Percentiles rank a stretch among this genome's conserved stretches.
Evolutionary conservation across 75 land plant species (phyloP).

Genomic region (Picea glauca): DNA sequence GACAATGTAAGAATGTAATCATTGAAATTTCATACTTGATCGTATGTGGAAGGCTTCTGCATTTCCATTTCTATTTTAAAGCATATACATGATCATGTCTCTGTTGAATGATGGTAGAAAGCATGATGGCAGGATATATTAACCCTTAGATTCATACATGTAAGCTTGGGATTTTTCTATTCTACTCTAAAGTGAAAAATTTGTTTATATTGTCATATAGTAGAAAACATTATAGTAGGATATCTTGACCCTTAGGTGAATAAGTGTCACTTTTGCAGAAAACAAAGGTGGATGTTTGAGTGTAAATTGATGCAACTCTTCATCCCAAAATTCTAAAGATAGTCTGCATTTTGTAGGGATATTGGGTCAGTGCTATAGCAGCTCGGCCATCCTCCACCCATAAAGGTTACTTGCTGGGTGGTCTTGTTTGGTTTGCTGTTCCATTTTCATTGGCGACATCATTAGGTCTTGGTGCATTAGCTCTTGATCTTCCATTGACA

Average conservation of each 20-base stretch:
- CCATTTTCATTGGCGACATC: constrained; percentile 94
- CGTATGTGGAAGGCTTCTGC: background rate
- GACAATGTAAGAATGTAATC: constrained; percentile 69
- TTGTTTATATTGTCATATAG: background rate
- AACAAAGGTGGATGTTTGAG: background rate
- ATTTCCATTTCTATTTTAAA: background rate
- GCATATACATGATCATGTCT: background rate
- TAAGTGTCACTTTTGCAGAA: background rate
- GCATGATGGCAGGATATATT: background rate
- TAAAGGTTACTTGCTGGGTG: constrained; percentile 93
- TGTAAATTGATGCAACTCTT: constrained; percentile 8
- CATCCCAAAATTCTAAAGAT: constrained; percentile 1
- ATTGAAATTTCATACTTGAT: background rate
- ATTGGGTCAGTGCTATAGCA: constrained; percentile 93
- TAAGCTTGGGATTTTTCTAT: background rate
- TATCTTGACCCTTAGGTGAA: background rate
- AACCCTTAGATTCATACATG: background rate
- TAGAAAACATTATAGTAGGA: background rate
- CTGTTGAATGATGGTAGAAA: background rate
- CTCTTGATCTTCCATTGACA: constrained; percentile 93
- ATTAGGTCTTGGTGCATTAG: constrained; percentile 92
- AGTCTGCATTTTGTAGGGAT: constrained; percentile 49
- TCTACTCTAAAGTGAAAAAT: background rate
- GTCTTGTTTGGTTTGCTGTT: constrained; percentile 96
- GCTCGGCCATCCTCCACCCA: constrained; percentile 93